These are phyloP conservation scores for Trichoderma reesei DNA, from an alignment of 495 filamentous ascomycete species.

Conservation along the genomic window DNA sequence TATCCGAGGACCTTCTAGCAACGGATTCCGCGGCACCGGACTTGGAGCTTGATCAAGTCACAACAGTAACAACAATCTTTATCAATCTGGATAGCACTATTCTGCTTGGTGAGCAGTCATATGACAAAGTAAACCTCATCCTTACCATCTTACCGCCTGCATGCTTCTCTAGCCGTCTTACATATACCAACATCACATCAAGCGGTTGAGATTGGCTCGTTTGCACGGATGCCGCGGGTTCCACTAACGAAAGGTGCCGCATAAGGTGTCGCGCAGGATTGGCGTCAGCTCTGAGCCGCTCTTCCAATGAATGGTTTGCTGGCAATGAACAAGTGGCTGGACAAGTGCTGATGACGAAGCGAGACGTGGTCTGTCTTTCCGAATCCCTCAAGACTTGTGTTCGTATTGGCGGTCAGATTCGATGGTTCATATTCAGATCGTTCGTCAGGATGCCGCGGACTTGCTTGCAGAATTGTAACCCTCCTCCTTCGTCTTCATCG, in stretches of 20 bases:
- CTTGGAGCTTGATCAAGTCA: too few relatives aligned
- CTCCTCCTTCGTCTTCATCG: background rate
- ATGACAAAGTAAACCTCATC: too few relatives aligned
- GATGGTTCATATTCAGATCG: background rate
- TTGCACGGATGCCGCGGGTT: background rate
- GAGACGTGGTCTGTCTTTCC: background rate
- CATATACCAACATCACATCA: too few relatives aligned
- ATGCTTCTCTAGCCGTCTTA: too few relatives aligned
- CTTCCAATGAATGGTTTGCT: background rate
- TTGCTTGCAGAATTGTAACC: background rate
- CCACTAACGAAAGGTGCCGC: background rate
- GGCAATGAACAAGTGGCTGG: background rate
- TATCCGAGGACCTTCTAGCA: too few relatives aligned
- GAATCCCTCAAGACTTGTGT: background rate
- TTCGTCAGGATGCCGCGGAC: background rate
- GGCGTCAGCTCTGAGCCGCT: background rate
- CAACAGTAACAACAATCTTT: too few relatives aligned
- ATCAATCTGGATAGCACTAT: too few relatives aligned
- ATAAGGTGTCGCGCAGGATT: background rate
- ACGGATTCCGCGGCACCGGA: too few relatives aligned
- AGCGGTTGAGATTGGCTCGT: background rate
- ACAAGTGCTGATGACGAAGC: background rate
- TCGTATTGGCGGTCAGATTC: background rate
- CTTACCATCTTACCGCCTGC: too few relatives aligned
- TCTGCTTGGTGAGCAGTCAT: too few relatives aligned